A percentile compares a stretch with the other conserved stretches of the same genome.
These are phyloP conservation scores for Suhomyces sp. DNA, from an alignment of 805 yeast species.

Conservation along the genomic window DNA sequence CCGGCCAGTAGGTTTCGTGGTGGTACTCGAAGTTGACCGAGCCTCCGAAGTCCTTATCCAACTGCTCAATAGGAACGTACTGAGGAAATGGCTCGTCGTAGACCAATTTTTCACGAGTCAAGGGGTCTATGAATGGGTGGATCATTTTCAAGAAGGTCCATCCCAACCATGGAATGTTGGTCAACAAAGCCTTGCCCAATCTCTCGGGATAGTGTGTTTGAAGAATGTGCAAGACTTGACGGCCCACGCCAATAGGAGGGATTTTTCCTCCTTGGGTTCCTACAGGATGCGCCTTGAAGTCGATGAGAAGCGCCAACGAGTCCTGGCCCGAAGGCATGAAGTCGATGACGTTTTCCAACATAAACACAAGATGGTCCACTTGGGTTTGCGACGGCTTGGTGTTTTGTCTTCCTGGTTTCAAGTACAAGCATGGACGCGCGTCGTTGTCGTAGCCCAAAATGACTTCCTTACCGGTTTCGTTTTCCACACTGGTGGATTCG, in stretches of 20 bases:
- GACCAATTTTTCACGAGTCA: constrained; percentile 89
- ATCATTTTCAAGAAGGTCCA: constrained; percentile 90
- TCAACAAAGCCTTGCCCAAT: constrained; percentile 84
- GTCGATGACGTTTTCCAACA: constrained; percentile 52
- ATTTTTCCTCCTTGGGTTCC: constrained; percentile 41
- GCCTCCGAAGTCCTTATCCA: constrained; percentile 86
- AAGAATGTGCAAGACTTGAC: constrained; percentile 86
- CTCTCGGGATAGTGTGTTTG: constrained; percentile 98
- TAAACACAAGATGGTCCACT: constrained; percentile 54
- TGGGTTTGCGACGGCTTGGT: constrained; percentile 51
- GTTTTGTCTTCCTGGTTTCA: constrained; percentile 54
- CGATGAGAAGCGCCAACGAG: constrained; percentile 51
- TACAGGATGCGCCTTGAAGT: constrained; percentile 59
- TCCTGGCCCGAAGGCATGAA: constrained; percentile 61
- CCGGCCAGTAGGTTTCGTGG: constrained; percentile 79
- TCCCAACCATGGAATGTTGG: constrained; percentile 91
- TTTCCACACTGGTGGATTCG: constrained; percentile 45
- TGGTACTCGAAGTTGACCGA: constrained; percentile 76
- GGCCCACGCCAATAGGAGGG: constrained; percentile 51
- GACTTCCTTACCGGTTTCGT: constrained; percentile 52
- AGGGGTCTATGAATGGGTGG: constrained; percentile 94
- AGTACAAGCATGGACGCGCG: constrained; percentile 50
- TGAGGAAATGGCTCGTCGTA: constrained; percentile 85
- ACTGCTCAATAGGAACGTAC: constrained; percentile 76
- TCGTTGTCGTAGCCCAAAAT: constrained; percentile 53